Evolutionary conservation across 1,284 basidiomycete genomes (phyloP), one percentile per base, ranked within the genome.

Genomic region (Ceratobasidium papillatum): DNA sequence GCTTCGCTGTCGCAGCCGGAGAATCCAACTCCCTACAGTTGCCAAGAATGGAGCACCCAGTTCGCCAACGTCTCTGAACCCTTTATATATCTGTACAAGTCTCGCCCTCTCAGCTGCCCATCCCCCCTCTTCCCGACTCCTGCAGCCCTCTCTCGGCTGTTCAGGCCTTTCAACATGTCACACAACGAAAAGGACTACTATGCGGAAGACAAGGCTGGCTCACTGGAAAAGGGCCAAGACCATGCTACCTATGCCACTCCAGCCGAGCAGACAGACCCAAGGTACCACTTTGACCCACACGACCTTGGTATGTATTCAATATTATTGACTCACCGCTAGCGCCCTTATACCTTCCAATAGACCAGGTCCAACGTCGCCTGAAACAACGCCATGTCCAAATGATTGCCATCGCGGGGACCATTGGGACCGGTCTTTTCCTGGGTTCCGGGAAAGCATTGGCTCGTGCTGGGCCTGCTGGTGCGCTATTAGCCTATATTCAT

Each of bases 371-470:
- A 77, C 86, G 90, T 41, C 84, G 85, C 32, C 83, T 91, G 56
- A 89, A 90, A 81, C 89, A 91, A 81, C 87, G 90, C 45, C 90
- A 91, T 87, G 87, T 90, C 19, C 90, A 91, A 80, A 91, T 91
- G 90, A 58, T 58, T 41, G 49, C 62, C 41, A 74, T 77, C 66
- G 90, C 90, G 73, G 91, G 91, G 45, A 91, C 89, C 38, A 87
- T 92, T 75, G 91, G 91, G 54, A 94, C 92, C 0, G 93, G 92
- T 80, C 85, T 94, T 25, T 95, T 96, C 84, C 85, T 95, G 52
- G 93, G 93, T 76, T 90, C 91, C 14, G 94, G 94, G 25, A 83
- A 85, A 69, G 82, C 83, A 9, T 80, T 87, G 22, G 78, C 81
- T 17, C 79, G 80, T 22, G 84, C 82, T 62, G 85, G 85, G 14